phyloP scores from a whole-genome alignment of 331 rosid species.

The Prunus yedoensis region DNA sequence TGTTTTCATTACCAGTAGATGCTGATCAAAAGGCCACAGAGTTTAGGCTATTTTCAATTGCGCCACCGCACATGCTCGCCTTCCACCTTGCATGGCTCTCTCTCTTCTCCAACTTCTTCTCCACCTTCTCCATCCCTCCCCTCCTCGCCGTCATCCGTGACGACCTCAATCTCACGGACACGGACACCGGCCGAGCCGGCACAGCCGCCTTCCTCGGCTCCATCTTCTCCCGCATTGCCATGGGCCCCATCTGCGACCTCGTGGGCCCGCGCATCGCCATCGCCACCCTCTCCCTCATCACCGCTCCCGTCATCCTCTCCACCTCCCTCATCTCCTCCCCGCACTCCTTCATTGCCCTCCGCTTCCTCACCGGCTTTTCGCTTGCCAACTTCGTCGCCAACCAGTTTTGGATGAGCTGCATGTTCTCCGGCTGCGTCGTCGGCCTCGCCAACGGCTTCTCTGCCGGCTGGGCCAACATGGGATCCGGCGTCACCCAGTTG shows the following conservation, averaged over 20 bases:
- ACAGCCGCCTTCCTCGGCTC: conserved; percentile 53
- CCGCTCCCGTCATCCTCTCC: conserved; percentile 48
- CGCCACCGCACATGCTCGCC: conserved; percentile 57
- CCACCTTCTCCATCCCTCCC: conserved; percentile 70
- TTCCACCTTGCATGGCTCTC: conserved; percentile 72
- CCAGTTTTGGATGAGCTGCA: conserved; percentile 71
- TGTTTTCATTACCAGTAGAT: conserved; percentile 37
- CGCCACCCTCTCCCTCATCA: conserved; percentile 54
- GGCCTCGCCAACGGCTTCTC: conserved; percentile 61
- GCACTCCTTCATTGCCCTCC: conserved; percentile 36
- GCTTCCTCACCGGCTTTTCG: conserved; percentile 54
- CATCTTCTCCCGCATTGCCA: conserved; percentile 59
- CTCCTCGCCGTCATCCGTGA: conserved; percentile 50
- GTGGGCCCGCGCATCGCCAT: conserved; percentile 55
- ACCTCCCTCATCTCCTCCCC: conserved; percentile 40
- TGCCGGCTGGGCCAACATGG: conserved; percentile 66
- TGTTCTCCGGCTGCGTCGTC: conserved; percentile 48
- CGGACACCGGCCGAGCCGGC: conserved; percentile 42
- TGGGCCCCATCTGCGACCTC: conserved; percentile 60
- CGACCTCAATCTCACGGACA: conserved; percentile 50
- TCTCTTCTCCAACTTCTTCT: conserved; percentile 62
- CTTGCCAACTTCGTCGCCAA: conserved; percentile 58
- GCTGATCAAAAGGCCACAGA: conserved; percentile 44
- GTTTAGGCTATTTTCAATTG: conserved; percentile 38
- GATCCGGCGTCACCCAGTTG: conserved; percentile 54